Conservation (phyloP, 169 alveolate species). For the Plasmodium vivax region DNA sequence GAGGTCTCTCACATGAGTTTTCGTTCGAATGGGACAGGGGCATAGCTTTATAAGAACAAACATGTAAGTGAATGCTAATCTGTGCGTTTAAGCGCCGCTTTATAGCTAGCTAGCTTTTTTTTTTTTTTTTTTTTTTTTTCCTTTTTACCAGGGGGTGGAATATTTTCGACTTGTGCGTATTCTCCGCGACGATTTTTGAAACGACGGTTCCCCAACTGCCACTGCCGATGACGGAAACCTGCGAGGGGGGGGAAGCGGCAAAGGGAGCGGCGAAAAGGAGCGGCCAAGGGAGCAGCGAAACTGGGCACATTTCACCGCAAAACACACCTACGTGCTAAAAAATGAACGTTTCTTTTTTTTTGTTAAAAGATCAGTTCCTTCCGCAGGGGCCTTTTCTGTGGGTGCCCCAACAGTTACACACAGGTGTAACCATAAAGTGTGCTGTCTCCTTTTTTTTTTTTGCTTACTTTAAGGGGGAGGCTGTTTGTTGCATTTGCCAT, state of each 20-base stretch:
- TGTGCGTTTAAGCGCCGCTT: neutral
- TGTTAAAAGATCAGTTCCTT: neutral
- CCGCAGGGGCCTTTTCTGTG: neutral
- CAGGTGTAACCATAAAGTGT: neutral
- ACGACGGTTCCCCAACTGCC: slow-evolving; percentile 92
- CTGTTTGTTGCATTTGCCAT: neutral
- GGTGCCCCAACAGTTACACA: neutral
- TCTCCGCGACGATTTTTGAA: slow-evolving; percentile 85
- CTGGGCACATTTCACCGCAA: neutral
- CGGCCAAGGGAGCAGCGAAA: neutral
- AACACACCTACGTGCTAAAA: neutral
- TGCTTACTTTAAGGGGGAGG: slow-evolving; percentile 25
- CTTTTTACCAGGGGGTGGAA: slow-evolving; percentile 80
- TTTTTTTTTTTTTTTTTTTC: neutral
- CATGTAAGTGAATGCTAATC: neutral
- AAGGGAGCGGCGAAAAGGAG: neutral
- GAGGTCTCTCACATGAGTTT: neutral
- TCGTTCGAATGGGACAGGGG: neutral
- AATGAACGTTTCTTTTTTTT: neutral
- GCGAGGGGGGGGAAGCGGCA: neutral
- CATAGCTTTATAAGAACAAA: neutral
- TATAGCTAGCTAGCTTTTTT: neutral
- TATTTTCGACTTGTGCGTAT: slow-evolving; percentile 73
- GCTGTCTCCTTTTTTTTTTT: neutral
- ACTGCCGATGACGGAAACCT: slow-evolving; percentile 90